Evolutionary conservation across 306 rosid genomes (phyloP).

Genomic region (Casuarina equisetifolia): DNA sequence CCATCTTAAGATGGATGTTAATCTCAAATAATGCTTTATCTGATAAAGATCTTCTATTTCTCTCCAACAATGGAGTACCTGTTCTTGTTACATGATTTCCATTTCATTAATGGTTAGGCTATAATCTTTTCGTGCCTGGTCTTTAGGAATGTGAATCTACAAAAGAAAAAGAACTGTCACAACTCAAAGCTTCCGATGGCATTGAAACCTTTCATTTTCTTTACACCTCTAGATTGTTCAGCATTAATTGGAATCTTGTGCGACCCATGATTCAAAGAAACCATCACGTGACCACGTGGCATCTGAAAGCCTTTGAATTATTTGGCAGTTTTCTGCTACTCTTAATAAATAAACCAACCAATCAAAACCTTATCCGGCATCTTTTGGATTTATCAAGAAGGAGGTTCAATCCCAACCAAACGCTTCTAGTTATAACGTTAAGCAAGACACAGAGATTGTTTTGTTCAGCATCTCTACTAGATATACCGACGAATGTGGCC

Average conservation of each 20-base stretch:
- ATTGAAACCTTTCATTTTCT: not conserved
- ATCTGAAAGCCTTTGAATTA: not conserved
- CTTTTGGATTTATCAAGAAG: not conserved
- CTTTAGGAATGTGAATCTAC: not conserved
- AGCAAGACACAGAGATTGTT: no score
- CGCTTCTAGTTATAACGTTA: not conserved
- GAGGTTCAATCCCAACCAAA: not conserved
- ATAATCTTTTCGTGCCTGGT: no score
- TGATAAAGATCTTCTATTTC: no score
- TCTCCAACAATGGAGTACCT: no score
- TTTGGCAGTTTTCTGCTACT: not conserved
- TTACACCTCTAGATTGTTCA: not conserved
- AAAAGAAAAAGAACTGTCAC: not conserved
- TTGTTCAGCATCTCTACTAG: no score
- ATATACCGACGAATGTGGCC: no score
- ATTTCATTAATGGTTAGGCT: no score
- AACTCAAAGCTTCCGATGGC: slow-evolving; percentile 5
- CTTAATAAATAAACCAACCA: not conserved
- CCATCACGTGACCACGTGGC: slow-evolving; percentile 3
- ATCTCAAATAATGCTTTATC: no score
- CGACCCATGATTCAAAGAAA: not conserved
- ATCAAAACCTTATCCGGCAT: not conserved
- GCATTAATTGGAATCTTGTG: not conserved
- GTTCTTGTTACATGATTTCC: no score
- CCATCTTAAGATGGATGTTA: no score